Evolutionary conservation across 2,329 filamentous ascomycete species (phyloP).

Genomic region (Colletotrichum incanum): DNA sequence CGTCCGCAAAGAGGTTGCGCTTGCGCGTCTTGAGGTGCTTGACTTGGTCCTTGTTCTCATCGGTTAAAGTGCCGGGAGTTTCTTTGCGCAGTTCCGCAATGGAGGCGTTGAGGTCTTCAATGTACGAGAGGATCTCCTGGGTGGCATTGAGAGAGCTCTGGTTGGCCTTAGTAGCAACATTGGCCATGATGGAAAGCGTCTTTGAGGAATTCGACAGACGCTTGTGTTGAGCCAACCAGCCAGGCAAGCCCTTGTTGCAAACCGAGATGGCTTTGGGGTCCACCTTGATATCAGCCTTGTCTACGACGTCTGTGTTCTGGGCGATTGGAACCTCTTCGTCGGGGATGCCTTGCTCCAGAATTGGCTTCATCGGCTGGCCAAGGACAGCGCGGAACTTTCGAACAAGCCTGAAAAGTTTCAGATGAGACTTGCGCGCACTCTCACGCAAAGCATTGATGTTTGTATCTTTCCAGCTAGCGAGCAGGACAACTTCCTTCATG

Average conservation of each 20-base stretch:
- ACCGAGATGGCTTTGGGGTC: constrained; percentile 48
- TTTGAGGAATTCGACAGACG: constrained; percentile 80
- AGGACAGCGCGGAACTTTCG: constrained; percentile 89
- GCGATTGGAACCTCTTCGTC: constrained; percentile 56
- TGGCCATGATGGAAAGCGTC: constrained; percentile 83
- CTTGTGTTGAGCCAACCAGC: constrained; percentile 65
- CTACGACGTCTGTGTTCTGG: constrained; percentile 28
- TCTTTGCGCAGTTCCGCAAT: constrained; percentile 85
- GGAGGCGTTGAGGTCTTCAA: constrained; percentile 76
- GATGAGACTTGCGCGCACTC: constrained; percentile 90
- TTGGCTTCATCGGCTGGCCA: constrained; percentile 79
- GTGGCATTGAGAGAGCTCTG: constrained; percentile 31
- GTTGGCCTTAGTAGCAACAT: constrained; percentile 60
- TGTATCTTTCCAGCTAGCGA: constrained; percentile 98
- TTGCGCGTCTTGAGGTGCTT: constrained; percentile 95
- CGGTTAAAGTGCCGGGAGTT: constrained; percentile 84
- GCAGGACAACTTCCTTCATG: constrained; percentile 91
- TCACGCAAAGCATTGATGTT: constrained; percentile 92
- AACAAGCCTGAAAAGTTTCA: constrained; percentile 92
- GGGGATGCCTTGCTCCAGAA: constrained; percentile 74
- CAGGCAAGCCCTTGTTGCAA: constrained; percentile 54
- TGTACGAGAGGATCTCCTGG: constrained; percentile 72
- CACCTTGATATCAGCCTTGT: constrained; percentile 45
- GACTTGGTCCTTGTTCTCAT: constrained; percentile 87
- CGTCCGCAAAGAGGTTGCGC: constrained; percentile 90